Conservation (phyloP, 73 alveolate genomes). For the Halteria grandinella region DNA sequence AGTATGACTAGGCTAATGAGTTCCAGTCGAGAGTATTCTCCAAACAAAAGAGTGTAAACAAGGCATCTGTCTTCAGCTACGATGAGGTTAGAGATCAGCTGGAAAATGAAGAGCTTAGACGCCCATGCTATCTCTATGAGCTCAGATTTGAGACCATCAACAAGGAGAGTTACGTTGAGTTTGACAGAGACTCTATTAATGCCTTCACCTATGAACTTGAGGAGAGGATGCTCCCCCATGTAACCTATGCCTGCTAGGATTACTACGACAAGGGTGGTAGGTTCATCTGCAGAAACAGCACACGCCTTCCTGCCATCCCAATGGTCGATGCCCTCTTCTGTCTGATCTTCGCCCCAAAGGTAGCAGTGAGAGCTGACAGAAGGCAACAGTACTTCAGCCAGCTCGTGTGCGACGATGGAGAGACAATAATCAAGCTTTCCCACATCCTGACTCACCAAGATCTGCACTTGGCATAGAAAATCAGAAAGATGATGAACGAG, state of each 20-base stretch:
- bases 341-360: slow-evolving; percentile 59
- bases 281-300: slow-evolving; percentile 53
- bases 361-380: slow-evolving; percentile 38
- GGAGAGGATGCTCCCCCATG: slow-evolving; percentile 1
- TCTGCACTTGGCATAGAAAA: slow-evolving; percentile 17
- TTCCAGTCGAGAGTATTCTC: background rate
- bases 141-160: slow-evolving; percentile 52
- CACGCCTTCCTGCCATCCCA: slow-evolving; percentile 60
- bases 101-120: slow-evolving; percentile 22
- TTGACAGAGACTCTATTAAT: slow-evolving; percentile 65
- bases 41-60: background rate
- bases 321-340: slow-evolving; percentile 67
- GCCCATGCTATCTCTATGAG: slow-evolving; percentile 63
- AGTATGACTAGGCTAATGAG: background rate
- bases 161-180: slow-evolving; percentile 53
- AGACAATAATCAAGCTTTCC: slow-evolving; percentile 16
- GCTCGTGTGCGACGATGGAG: slow-evolving; percentile 53
- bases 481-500: slow-evolving; percentile 46
- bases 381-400: slow-evolving; percentile 21
- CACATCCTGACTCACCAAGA: slow-evolving; percentile 50
- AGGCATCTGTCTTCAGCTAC: background rate
- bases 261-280: slow-evolving; percentile 66
- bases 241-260: slow-evolving; percentile 57
- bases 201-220: slow-evolving; percentile 45
- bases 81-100: background rate